Conservation (phyloP, 2,329 filamentous ascomycete genomes). For the Sclerotinia nivalis region DNA sequence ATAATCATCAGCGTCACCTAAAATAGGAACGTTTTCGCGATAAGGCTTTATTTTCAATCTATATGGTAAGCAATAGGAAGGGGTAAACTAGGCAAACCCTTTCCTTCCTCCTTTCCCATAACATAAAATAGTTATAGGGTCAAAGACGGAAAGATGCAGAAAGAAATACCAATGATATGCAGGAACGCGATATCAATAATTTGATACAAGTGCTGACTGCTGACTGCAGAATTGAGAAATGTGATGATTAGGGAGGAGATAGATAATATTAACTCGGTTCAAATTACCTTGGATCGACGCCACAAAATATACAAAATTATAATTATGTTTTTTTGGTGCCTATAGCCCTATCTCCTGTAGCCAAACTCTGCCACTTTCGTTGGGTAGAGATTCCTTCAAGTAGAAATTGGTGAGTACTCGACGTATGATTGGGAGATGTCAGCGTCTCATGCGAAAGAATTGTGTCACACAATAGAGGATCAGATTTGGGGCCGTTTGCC, state of each 20-base stretch:
- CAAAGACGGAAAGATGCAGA: too few species aligned
- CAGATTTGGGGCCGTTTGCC: background rate
- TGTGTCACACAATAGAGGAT: background rate
- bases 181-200: background rate
- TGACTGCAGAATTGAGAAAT: background rate
- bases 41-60: background rate
- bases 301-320: background rate
- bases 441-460: background rate
- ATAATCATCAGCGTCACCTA: too few species aligned
- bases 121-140: too few species aligned
- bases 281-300: background rate
- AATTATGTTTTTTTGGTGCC: background rate
- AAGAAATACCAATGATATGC: background rate
- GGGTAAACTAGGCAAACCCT: background rate
- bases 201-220: background rate
- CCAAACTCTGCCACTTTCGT: background rate
- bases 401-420: background rate
- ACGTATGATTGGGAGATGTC: background rate
- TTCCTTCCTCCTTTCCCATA: too few species aligned
- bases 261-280: background rate
- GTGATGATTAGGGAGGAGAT: too few species aligned
- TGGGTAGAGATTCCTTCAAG: background rate
- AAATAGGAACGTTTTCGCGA: background rate
- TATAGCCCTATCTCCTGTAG: background rate
- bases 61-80: background rate